These are phyloP conservation scores for Calonectria ilicicola DNA, from an alignment of 2,329 filamentous ascomycete genomes.

Conservation along the genomic window DNA sequence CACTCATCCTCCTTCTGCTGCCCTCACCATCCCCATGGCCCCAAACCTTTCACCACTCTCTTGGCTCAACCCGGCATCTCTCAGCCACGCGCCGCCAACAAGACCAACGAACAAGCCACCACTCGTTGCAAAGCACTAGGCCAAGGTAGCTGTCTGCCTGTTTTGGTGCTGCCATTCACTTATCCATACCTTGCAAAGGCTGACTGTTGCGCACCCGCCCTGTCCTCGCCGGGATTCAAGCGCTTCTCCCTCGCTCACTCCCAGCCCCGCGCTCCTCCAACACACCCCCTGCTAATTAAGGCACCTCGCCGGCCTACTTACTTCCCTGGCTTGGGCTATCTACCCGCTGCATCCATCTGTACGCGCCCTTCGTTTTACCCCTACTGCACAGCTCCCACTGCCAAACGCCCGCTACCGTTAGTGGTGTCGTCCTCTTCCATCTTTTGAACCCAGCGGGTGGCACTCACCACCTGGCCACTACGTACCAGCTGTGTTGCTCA, in stretches of 20 bases:
- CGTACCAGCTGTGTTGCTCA: background rate
- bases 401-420: constrained; percentile 9
- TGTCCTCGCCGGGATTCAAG: background rate
- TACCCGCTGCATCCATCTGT: background rate
- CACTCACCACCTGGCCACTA: background rate
- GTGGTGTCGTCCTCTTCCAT: constrained; percentile 10
- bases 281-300: constrained; percentile 16
- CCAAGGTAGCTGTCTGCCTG: background rate
- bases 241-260: constrained; percentile 8
- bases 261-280: constrained; percentile 3
- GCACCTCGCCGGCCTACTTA: background rate
- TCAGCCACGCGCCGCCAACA: constrained; percentile 3
- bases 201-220: background rate
- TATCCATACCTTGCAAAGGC: background rate
- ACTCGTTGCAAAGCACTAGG: background rate
- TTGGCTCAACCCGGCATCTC: background rate
- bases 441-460: background rate
- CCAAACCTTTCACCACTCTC: background rate
- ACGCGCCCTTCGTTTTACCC: constrained; percentile 1
- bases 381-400: background rate
- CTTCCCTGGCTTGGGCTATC: background rate
- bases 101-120: background rate
- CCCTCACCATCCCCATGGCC: background rate
- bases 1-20: background rate
- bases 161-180: background rate